A percentile compares a stretch with the other conserved stretches of the same genome.
Conservation (phyloP, 129 eudicot species). For the Silybum marianum region DNA sequence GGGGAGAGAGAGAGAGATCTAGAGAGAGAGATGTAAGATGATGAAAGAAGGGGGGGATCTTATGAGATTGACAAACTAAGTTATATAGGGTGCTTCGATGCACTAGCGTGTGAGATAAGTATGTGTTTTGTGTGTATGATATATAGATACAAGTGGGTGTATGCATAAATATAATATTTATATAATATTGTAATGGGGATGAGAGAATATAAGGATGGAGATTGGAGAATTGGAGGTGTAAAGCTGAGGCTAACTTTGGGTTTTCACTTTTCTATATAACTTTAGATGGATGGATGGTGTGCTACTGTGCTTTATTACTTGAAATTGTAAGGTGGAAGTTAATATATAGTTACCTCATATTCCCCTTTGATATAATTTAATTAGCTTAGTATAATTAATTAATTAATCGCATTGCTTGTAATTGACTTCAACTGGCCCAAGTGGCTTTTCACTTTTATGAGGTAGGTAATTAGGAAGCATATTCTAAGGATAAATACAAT, state of each 20-base stretch:
- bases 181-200: conserved; percentile 1
- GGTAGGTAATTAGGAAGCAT: background rate
- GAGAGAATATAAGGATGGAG: conserved; percentile 37
- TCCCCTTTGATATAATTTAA: background rate
- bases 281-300: conserved; percentile 33
- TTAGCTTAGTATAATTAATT: background rate
- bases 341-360: conserved; percentile 9
- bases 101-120: conserved; percentile 22
- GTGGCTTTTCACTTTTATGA: background rate
- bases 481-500: background rate
- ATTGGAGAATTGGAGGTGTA: conserved; percentile 38
- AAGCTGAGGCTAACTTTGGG: conserved; percentile 24
- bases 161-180: background rate
- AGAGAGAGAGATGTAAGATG: conserved; percentile 1
- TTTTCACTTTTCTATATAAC: conserved; percentile 16
- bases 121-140: conserved; percentile 2
- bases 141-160: background rate
- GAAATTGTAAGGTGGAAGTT: conserved; percentile 28
- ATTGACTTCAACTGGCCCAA: background rate
- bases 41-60: conserved; percentile 25
- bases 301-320: conserved; percentile 20
- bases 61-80: conserved; percentile 26
- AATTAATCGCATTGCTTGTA: background rate
- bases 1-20: background rate
- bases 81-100: conserved; percentile 24